Base-by-base conservation (phyloP, 1,284 basidiomycete genomes). In the Ustilago nuda region DNA sequence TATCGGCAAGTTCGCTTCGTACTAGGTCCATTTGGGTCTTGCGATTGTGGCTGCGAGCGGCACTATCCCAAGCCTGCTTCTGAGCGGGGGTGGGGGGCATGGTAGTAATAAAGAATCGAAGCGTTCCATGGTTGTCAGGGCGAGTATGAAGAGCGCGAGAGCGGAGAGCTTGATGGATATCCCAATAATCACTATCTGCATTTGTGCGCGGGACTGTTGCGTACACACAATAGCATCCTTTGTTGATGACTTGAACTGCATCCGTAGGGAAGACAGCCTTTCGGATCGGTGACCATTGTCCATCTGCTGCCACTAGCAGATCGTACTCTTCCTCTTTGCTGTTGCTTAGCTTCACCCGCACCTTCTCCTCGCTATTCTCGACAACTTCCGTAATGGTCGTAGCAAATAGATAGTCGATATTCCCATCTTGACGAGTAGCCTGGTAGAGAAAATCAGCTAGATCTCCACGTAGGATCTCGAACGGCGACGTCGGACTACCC, bases 401-500 rank as follows among this genome's bases (percentile, higher is more conserved):
- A 2, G 65, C 75, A 45, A 76, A 80, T 32, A 36, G 57, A 33
- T 66, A 82, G 19, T 66, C 58, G 6, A 74, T 61, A n/a, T 60
- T 46, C 13, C 27, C 23, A 12, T 59, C 23, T 2, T 71, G 17
- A 36, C 68, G 50, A 2, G 68, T 55, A 4, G 66, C 62, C 8
- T 65, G 37, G 54, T 67, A 76, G 6, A 82, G 60, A 6, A 81
- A 54, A 11, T 67, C 39, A 0, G 67, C 73, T 0, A 82, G 66
- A 37, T 81, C 78, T 11, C 78, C 70, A 35, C 81, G 65, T 2
- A 76, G 56, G 36, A 81, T 74, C 66, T 81, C 81, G 32, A 61
- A 68, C 39, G 79, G 78, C 33, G 50, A 53, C 13, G 72, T 79
- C 1, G 61, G 66, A 8, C 60, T 60, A 11, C 53, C 72, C 4